Evolutionary conservation across 139 green algal species (phyloP).

Genomic region (Tetraselmis striata): DNA sequence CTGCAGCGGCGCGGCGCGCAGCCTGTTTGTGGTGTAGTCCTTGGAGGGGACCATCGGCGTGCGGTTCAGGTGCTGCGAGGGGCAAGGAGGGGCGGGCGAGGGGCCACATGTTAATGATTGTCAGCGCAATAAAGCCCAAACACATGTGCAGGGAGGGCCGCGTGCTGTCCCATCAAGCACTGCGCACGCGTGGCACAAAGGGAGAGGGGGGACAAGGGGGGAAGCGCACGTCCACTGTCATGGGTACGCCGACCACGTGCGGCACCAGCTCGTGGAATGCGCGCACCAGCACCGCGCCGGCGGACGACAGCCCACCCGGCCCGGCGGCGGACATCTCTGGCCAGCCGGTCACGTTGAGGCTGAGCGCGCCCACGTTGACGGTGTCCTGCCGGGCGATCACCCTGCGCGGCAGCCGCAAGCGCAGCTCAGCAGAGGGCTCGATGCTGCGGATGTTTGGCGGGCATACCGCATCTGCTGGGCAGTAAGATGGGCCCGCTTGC

Average conservation of each 20-base stretch:
- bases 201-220: no score
- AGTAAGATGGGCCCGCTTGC: no score
- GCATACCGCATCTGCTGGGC: no score
- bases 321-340: neutral
- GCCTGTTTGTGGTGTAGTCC: slow-evolving; percentile 11
- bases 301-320: slow-evolving; percentile 7
- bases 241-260: slow-evolving; percentile 15
- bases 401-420: neutral
- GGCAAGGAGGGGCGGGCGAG: no score
- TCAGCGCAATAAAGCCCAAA: no score
- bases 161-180: no score
- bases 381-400: slow-evolving; percentile 11
- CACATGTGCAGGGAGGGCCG: no score
- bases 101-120: no score
- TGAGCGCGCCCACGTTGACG: slow-evolving; percentile 22
- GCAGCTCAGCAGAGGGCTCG: no score
- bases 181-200: no score
- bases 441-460: no score
- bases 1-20: slow-evolving; percentile 42
- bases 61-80: slow-evolving; percentile 30
- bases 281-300: slow-evolving; percentile 21
- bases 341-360: slow-evolving; percentile 31
- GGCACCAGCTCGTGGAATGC: slow-evolving; percentile 23
- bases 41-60: slow-evolving; percentile 24
- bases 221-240: slow-evolving; percentile 5